Base-by-base conservation (phyloP, 441 rosid species). In the Biscutella laevigata region DNA sequence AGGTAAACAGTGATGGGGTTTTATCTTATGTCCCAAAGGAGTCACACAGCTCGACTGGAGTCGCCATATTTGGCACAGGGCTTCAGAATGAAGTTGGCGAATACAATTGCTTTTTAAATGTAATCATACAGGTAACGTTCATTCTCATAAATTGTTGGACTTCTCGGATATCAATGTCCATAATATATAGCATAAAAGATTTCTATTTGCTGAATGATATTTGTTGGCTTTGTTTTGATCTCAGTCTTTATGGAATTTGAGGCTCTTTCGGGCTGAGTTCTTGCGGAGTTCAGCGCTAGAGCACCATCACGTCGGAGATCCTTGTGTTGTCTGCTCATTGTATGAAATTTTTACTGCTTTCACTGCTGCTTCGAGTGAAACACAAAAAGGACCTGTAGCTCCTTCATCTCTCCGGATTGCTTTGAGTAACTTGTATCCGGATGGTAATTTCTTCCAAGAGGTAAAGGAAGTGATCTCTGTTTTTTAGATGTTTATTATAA, bases 91-190 rank as follows among this genome's bases (percentile, higher is more conserved):
- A 91, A 71, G 74, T 82, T 67, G 98, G 98, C 17, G 96, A 91
- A 76, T 91, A 88, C 68, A 91, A 91, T 64, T 91, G 98, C 77
- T 91, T 91, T 79, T 74, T 91, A 46, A 91, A 91, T 65, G 98
- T 91, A 33, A 88, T 91, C 68, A 91, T 91, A 70, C 98, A 91
- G 94, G 98, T 91, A 38, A 12, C 46, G 20, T 42, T 53, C 24
- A 19, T 26, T 47, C 14, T 42, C 41, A 33, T n/a, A 52, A 22
- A 50, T 8, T 26, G 59, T 13, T 35, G 37, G 26, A 25, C 57
- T 40, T 38, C 52, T 40, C 15, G 15, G 39, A 12, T 20, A 16
- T 46, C 30, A 22, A 1, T 34, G 32, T 61, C 54, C 33, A 41
- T 36, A 19, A 5, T 46, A 30, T 55, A 30, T n/a, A 22, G 45